phyloP scores from a whole-genome alignment of 2,329 filamentous ascomycete genomes.

The Trichophyton benhamiae region DNA sequence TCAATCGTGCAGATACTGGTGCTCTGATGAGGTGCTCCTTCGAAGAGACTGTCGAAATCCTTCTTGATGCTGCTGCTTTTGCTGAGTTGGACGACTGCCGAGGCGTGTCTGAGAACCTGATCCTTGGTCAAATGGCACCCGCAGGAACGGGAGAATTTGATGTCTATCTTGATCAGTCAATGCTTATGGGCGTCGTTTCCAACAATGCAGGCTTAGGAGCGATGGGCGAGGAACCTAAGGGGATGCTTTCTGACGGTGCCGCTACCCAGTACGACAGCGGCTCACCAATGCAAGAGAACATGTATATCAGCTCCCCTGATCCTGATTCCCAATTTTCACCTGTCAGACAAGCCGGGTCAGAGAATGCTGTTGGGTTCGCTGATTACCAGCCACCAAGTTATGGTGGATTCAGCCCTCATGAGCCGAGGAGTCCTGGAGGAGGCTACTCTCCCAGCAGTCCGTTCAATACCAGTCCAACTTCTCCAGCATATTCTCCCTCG shows the following conservation, averaged over 20 bases:
- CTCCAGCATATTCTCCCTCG: slow-evolving; percentile 53
- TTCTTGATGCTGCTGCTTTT: slow-evolving; percentile 85
- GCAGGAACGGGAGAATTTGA: slow-evolving; percentile 97
- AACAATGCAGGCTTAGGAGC: slow-evolving; percentile 79
- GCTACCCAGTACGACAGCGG: slow-evolving; percentile 83
- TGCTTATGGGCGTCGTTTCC: slow-evolving; percentile 88
- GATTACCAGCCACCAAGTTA: slow-evolving; percentile 60
- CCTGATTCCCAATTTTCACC: slow-evolving; percentile 57
- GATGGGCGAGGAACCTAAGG: slow-evolving; percentile 65
- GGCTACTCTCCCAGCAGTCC: slow-evolving; percentile 58
- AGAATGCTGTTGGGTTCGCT: slow-evolving; percentile 45
- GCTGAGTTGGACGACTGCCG: slow-evolving; percentile 96
- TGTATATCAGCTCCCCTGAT: slow-evolving; percentile 50
- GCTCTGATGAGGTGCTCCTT: slow-evolving; percentile 99
- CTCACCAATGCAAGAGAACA: slow-evolving; percentile 47
- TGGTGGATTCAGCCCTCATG: slow-evolving; percentile 56
- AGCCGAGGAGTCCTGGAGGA: slow-evolving; percentile 50
- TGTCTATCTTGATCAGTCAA: slow-evolving; percentile 80
- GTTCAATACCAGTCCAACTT: slow-evolving; percentile 60
- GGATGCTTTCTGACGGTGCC: slow-evolving; percentile 61
- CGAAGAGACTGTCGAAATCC: slow-evolving; percentile 96
- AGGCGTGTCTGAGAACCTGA: slow-evolving; percentile 97
- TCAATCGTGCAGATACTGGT: slow-evolving; percentile 95
- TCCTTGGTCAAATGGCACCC: slow-evolving; percentile 91
- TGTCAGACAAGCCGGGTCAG: slow-evolving; percentile 56